Base-by-base conservation (phyloP, 257 asterid genomes). In the Schizonepeta tenuifolia region DNA sequence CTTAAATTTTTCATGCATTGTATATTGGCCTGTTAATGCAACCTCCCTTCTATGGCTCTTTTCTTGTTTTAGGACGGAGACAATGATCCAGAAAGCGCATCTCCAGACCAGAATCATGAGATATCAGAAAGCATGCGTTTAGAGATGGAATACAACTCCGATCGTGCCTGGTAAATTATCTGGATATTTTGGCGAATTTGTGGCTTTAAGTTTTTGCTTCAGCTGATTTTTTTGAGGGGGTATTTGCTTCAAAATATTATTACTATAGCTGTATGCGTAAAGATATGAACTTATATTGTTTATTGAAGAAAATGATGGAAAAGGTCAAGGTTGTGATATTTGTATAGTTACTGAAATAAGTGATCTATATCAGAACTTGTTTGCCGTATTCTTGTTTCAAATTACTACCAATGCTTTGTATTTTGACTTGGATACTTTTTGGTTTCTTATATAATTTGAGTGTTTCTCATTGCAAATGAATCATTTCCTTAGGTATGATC, bases 141-240 rank as follows among this genome's bases (percentile, higher is more conserved):
- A 36, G 96, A 94, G 86, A 94, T 94, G 97, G 97, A 94, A 72
- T 89, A 94, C 75, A 83, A 88, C 75, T 78, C 89, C 54, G 99
- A 94, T 65, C 97, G 93, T 71, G 95, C 96, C 72, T 94, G 99
- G 99, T 94, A 94, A 83, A 41, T 78, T 15, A 17, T 57, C 41
- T 35, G 26, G 40, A 28, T 67, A 54, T 62, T 58, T 61, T 47
- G 50, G n/a, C 21, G 28, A 41, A 54, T 35, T 35, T 63, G 14
- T 43, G 22, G 41, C 50, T 17, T 17, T 22, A 33, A 36, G 26
- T 53, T 47, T 51, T 72, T 50, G 47, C 46, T 73, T 73, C 51
- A 35, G 11, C 11, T 31, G 33, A 26, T 18, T 20, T 69, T 59
- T 21, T 24, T 24, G 26, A 24, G 2, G 26, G 26, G 26, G 26